Evolutionary conservation across 1,284 basidiomycete species (phyloP), one percentile per base, ranked within the genome.

Genomic region (Cryptococcus sp.): DNA sequence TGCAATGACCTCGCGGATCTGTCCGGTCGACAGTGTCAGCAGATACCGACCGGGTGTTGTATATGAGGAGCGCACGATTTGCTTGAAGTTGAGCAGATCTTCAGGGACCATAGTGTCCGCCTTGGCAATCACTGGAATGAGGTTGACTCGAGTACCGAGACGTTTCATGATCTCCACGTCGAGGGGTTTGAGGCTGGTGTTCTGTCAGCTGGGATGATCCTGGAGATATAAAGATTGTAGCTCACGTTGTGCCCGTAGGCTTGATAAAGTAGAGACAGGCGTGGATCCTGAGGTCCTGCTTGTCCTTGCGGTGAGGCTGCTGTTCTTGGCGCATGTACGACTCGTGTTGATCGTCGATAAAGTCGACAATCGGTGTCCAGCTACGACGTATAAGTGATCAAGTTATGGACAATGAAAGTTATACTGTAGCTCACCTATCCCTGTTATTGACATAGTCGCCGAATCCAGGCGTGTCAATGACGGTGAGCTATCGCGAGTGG

Each of bases 381-480:
- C 91, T 76, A 47, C 10, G 45, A 6, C 19, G 47, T 13, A 30
- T 42, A 2, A 55, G 27, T 19, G n/a, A 23, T 45, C 20, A 10
- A 5, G 38, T 4, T 30, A 4, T 20, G 3, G 5, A 13, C 25
- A 35, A 13, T 2, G 5, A 35, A 8, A 35, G 2, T 4, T 35
- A 2, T 16, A 15, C 25, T 38, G 8, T 5, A 49, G 50, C 69
- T 60, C 40, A 71, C 75, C 71, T 93, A 80, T 99, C 95, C 62
- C 93, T 88, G 85, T 99, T 99, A 88, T 99, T 98, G 82, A 99
- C 93, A 75, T 98, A 98, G 88, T 99, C 95, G 43, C 95, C 95
- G 68, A 98, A 99, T 19, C 95, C 95, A 60, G 95, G 95, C 22
- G 94, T 98, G 81, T 99, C 95, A 72, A 99, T 95, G 75, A 98